Evolutionary conservation across 352 stramenopile species (phyloP).

Genomic region (Phytophthora cryptogea): DNA sequence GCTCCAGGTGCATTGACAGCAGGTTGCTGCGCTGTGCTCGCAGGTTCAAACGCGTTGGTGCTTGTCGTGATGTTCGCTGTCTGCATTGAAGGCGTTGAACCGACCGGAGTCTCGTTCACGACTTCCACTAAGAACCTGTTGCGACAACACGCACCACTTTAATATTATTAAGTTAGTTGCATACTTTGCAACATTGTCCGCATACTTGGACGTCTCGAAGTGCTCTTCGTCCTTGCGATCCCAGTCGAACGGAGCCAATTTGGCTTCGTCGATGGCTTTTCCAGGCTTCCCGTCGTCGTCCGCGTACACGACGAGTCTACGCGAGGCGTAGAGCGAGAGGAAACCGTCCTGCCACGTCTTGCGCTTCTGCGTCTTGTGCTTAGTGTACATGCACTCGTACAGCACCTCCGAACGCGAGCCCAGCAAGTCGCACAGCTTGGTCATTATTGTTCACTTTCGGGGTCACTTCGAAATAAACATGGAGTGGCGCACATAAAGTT

Average conservation of each 20-base stretch:
- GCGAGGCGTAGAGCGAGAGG: slow-evolving; percentile 51
- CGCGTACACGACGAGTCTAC: slow-evolving; percentile 65
- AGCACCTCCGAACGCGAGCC: slow-evolving; percentile 47
- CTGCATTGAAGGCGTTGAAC: slow-evolving; percentile 8
- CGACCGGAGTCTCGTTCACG: slow-evolving; percentile 61
- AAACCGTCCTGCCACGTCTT: slow-evolving; percentile 87
- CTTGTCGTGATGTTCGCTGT: slow-evolving; percentile 2
- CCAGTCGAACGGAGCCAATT: slow-evolving; percentile 56
- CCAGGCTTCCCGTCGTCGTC: slow-evolving; percentile 44
- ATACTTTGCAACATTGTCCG: background rate
- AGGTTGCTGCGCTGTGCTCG: slow-evolving; percentile 1
- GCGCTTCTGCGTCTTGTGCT: slow-evolving; percentile 88
- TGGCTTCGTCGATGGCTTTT: slow-evolving; percentile 62
- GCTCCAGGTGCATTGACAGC: background rate
- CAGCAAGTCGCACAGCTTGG: slow-evolving; percentile 57
- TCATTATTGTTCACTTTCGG: slow-evolving; percentile 35
- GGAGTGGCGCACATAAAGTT: background rate
- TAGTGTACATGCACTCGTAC: slow-evolving; percentile 88
- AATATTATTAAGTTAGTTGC: background rate
- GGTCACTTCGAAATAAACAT: background rate
- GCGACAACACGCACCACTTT: slow-evolving; percentile 2
- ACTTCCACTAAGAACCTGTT: slow-evolving; percentile 76
- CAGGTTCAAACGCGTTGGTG: slow-evolving; percentile 8
- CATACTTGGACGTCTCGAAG: slow-evolving; percentile 61
- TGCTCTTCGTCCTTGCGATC: slow-evolving; percentile 67